These are phyloP conservation scores for Cercospora sojina DNA, from an alignment of 2,329 filamentous ascomycete genomes.

Conservation along the genomic window DNA sequence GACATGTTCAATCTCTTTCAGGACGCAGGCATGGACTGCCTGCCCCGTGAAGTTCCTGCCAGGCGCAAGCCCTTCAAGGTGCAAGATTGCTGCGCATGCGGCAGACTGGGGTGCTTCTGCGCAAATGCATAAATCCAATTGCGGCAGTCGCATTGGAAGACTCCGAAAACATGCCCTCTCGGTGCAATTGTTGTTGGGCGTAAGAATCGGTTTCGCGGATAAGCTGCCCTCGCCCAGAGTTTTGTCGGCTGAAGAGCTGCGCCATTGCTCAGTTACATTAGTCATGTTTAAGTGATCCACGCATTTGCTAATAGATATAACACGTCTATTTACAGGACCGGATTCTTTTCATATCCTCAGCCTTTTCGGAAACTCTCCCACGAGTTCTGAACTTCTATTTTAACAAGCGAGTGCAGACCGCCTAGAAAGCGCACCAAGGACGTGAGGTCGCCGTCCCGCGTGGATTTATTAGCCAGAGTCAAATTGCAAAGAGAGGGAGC, in stretches of 20 bases:
- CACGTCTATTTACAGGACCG: not conserved
- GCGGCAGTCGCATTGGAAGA: not conserved
- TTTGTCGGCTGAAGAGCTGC: not conserved
- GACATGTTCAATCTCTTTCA: not conserved
- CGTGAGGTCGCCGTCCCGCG: not conserved
- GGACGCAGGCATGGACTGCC: not conserved
- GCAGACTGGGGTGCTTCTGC: not conserved
- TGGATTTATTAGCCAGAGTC: not conserved
- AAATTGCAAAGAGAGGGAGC: not conserved
- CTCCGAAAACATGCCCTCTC: not conserved
- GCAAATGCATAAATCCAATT: not conserved
- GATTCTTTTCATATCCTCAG: not conserved
- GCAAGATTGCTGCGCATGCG: no score
- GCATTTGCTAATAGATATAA: not conserved
- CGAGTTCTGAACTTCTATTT: not conserved
- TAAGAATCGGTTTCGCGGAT: not conserved
- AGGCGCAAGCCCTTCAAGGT: not conserved
- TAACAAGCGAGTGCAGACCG: not conserved
- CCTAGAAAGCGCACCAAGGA: not conserved
- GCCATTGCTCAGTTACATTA: not conserved
- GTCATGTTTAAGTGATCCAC: not conserved
- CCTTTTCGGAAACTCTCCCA: not conserved
- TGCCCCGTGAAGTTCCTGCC: not conserved
- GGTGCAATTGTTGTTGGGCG: not conserved
- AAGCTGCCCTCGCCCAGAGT: not conserved